Percentiles rank a stretch among this genome's conserved stretches.
Conservation (phyloP, 2,329 filamentous ascomycete species). For the Xylariales sp. region DNA sequence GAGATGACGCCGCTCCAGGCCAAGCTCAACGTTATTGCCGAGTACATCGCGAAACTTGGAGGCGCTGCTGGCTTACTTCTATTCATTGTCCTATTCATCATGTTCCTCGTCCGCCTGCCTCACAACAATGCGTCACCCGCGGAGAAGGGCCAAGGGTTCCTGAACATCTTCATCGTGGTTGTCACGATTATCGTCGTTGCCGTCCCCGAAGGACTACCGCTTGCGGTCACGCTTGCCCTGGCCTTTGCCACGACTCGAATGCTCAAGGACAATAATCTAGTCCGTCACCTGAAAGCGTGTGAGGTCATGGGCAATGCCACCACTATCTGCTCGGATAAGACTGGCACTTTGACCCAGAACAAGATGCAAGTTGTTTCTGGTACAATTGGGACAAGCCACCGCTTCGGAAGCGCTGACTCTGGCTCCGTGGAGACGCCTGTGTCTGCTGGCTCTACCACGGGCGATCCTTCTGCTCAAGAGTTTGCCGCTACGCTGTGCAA, state of each 20-base stretch:
- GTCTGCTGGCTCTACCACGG: conserved; percentile 10
- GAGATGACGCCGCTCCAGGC: conserved; percentile 73
- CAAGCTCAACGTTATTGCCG: conserved; percentile 70
- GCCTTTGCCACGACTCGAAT: conserved; percentile 75
- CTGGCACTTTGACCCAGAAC: conserved; percentile 62
- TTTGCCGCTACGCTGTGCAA: conserved; percentile 41
- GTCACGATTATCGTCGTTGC: conserved; percentile 78
- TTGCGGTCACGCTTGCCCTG: conserved; percentile 72
- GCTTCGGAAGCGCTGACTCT: conserved; percentile 43
- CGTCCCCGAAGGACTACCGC: conserved; percentile 70
- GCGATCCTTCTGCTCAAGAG: conserved; percentile 39
- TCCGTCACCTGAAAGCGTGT: conserved; percentile 71
- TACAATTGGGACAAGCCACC: conserved; percentile 50
- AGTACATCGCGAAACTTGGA: conserved; percentile 73
- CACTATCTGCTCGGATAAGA: conserved; percentile 65
- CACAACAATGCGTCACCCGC: conserved; percentile 52
- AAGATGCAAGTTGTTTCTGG: conserved; percentile 64
- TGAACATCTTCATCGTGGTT: conserved; percentile 72
- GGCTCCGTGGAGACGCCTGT: conserved; percentile 5
- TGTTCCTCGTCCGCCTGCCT: conserved; percentile 69
- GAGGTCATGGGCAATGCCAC: conserved; percentile 80
- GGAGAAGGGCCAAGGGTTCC: conserved; percentile 72
- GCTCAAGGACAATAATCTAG: conserved; percentile 73
- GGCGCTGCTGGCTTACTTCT: conserved; percentile 73
- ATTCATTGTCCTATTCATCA: conserved; percentile 81